Percentiles rank a stretch among this genome's conserved stretches.
Conservation (phyloP, 768 basidiomycete genomes). For the Gloeopeniophorella convolvens region DNA sequence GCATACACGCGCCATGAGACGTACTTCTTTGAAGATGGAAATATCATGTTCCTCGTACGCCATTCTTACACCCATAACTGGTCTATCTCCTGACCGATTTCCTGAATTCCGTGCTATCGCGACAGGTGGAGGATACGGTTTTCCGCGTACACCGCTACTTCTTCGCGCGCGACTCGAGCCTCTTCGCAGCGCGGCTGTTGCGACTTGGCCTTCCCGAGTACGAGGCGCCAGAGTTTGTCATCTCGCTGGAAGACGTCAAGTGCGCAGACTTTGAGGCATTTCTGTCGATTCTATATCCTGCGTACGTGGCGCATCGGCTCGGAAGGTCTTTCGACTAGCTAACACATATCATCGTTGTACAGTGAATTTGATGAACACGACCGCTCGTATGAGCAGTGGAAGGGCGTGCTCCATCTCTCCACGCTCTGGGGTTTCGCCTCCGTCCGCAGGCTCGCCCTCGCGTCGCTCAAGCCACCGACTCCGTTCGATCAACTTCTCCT, state of each 20-base stretch:
- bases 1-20: constrained; percentile 6
- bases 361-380: too few relatives aligned
- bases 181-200: constrained; percentile 4
- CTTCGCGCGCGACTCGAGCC: constrained; percentile 8
- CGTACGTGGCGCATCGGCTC: too few relatives aligned
- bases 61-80: too few relatives aligned
- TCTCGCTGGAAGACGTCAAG: background rate
- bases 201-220: constrained; percentile 1
- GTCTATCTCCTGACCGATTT: too few relatives aligned
- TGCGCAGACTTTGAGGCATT: constrained; percentile 9
- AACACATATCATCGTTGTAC: too few relatives aligned
- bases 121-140: constrained; percentile 5
- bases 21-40: constrained; percentile 17
- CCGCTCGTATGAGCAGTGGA: too few relatives aligned
- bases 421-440: too few relatives aligned
- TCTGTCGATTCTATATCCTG: constrained; percentile 10
- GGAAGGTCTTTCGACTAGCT: background rate
- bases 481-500: background rate
- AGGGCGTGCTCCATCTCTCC: too few relatives aligned
- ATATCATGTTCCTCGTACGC: constrained; percentile 13
- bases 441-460: too few relatives aligned
- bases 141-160: constrained; percentile 15
- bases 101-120: too few relatives aligned
- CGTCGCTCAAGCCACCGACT: too few relatives aligned
- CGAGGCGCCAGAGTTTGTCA: background rate